These are phyloP conservation scores for Podila clonocystis DNA, from an alignment of 192 early-diverging fungal species.

Conservation along the genomic window DNA sequence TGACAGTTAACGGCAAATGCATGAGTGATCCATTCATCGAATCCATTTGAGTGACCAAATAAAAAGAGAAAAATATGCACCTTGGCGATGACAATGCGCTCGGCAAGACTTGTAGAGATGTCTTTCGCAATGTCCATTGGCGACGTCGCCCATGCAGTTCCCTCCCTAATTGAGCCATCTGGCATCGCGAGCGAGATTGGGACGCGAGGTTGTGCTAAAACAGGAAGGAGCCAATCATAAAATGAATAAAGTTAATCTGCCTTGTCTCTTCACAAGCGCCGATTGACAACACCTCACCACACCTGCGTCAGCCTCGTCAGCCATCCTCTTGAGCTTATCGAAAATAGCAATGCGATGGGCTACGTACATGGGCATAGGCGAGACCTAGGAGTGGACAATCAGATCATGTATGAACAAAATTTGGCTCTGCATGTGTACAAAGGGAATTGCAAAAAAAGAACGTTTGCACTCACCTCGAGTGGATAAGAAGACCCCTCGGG, in stretches of 20 bases:
- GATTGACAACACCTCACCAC: slow-evolving; percentile 9
- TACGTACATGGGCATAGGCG: slow-evolving; percentile 79
- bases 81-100: slow-evolving; percentile 95
- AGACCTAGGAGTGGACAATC: no score
- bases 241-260: no score
- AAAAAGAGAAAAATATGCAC: slow-evolving; percentile 30
- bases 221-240: no score
- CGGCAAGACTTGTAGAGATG: slow-evolving; percentile 91
- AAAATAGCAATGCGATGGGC: slow-evolving; percentile 69
- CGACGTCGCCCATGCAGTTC: slow-evolving; percentile 90
- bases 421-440: no score
- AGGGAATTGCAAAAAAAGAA: no score
- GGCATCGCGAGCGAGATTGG: slow-evolving; percentile 86
- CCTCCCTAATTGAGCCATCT: slow-evolving; percentile 82
- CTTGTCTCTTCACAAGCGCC: no score
- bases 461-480: background rate
- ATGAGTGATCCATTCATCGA: no score
- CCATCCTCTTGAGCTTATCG: slow-evolving; percentile 37
- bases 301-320: slow-evolving; percentile 33
- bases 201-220: slow-evolving; percentile 79
- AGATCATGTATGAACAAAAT: no score
- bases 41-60: background rate
- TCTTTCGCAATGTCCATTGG: slow-evolving; percentile 89
- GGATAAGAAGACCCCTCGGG: background rate
- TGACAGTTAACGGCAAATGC: no score